phyloP scores from a whole-genome alignment of 768 basidiomycete species.

The Chalciporus sphaerocephalus region DNA sequence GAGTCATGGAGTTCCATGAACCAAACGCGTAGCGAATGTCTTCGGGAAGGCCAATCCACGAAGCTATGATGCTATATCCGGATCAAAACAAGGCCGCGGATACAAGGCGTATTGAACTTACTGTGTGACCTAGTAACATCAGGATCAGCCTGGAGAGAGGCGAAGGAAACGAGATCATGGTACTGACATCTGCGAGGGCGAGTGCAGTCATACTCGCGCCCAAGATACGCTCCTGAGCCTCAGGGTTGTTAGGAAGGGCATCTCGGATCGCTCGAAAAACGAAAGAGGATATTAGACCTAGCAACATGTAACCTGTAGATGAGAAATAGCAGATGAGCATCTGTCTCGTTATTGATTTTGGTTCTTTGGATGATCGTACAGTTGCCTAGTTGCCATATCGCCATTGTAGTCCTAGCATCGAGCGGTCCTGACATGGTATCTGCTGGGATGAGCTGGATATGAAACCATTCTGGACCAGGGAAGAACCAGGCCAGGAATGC shows the following conservation, averaged over 20 bases:
- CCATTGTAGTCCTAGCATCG: conserved; percentile 54
- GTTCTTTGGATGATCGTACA: conserved; percentile 37
- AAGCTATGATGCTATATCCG: conserved; percentile 48
- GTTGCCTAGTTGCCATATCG: conserved; percentile 64
- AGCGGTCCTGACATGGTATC: conserved; percentile 24
- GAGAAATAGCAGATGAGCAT: background rate
- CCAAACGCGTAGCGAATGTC: conserved; percentile 46
- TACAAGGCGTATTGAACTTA: conserved; percentile 30
- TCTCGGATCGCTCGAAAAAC: conserved; percentile 67
- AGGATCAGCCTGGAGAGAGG: conserved; percentile 1
- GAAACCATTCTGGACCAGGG: conserved; percentile 65
- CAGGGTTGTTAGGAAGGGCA: conserved; percentile 49
- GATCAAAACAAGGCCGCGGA: conserved; percentile 1
- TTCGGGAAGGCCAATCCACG: conserved; percentile 54
- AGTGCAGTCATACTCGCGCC: conserved; percentile 60
- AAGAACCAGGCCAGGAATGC: conserved; percentile 50
- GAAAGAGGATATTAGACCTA: conserved; percentile 60
- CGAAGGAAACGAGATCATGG: background rate
- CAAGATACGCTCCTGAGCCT: conserved; percentile 64
- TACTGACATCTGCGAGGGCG: conserved; percentile 65
- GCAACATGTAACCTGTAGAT: conserved; percentile 52
- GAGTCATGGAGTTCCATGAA: conserved; percentile 68
- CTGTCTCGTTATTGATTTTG: background rate
- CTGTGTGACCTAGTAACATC: conserved; percentile 51
- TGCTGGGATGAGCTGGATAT: conserved; percentile 58